phyloP scores from a whole-genome alignment of 129 eudicot genomes.

The Heracleum sosnowskyi region DNA sequence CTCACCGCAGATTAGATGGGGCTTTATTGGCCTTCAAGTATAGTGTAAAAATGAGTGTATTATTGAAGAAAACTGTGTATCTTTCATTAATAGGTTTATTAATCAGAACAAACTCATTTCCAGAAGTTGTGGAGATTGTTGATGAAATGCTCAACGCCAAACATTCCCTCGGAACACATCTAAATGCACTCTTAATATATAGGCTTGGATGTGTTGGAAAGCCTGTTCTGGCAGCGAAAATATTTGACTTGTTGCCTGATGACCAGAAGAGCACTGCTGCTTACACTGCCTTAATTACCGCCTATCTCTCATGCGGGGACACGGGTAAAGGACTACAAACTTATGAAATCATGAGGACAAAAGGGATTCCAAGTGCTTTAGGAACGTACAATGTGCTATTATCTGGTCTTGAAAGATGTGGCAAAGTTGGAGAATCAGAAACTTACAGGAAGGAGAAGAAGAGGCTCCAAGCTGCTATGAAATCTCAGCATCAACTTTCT shows the following conservation, averaged over 20 bases:
- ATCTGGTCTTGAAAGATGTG: constrained; percentile 68
- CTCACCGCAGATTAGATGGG: constrained; percentile 34
- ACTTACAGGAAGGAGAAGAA: constrained; percentile 57
- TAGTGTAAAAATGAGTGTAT: constrained; percentile 42
- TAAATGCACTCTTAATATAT: constrained; percentile 53
- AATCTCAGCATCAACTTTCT: constrained; percentile 17
- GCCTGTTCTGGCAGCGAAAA: constrained; percentile 36
- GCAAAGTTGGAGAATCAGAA: constrained; percentile 37
- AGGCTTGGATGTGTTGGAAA: constrained; percentile 65
- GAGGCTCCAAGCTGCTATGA: constrained; percentile 26
- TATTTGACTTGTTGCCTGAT: constrained; percentile 55
- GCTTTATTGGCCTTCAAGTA: constrained; percentile 59
- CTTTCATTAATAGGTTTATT: constrained; percentile 64
- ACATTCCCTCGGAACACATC: constrained; percentile 48
- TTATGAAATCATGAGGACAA: constrained; percentile 49
- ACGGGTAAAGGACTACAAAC: constrained; percentile 50
- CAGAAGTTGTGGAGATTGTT: constrained; percentile 48
- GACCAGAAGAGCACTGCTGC: constrained; percentile 49
- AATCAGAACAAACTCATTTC: constrained; percentile 43
- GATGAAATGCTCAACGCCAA: constrained; percentile 42
- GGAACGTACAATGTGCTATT: constrained; percentile 62
- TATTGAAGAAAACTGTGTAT: constrained; percentile 37
- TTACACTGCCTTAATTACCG: constrained; percentile 65
- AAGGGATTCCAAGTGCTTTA: constrained; percentile 43
- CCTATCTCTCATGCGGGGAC: constrained; percentile 60